Conservation (phyloP, 1,139 yeast species). For the Debaryomycetaceae sp. region DNA sequence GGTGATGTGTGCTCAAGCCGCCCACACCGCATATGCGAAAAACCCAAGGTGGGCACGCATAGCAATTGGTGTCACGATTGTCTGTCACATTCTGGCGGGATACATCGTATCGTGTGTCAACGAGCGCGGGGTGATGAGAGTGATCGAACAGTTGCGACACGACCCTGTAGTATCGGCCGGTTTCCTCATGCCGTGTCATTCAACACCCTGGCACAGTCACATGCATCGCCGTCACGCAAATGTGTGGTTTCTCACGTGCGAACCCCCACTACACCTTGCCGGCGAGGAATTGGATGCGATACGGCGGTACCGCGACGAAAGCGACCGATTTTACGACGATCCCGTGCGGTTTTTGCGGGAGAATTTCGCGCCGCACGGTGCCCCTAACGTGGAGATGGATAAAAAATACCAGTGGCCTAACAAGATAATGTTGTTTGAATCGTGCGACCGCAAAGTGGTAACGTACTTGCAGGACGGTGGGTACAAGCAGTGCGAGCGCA, state of each 20-base stretch:
- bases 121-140: conserved; percentile 77
- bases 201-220: conserved; percentile 91
- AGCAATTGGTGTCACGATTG: conserved; percentile 7
- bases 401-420: conserved; percentile 43
- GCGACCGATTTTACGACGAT: conserved; percentile 69
- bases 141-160: conserved; percentile 42
- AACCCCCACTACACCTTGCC: conserved; percentile 62
- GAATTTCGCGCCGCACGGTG: conserved; percentile 4
- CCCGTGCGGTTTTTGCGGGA: conserved; percentile 39
- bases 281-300: conserved; percentile 16
- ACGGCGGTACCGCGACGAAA: conserved; percentile 61
- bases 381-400: background rate
- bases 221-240: conserved; percentile 41
- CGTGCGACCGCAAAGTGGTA: conserved; percentile 36
- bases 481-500: conserved; percentile 39
- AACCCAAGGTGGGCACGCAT: background rate
- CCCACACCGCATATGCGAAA: conserved; percentile 1
- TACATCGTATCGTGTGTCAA: conserved; percentile 51
- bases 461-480: conserved; percentile 21
- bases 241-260: conserved; percentile 78
- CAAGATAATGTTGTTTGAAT: conserved; percentile 63
- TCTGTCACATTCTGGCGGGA: conserved; percentile 36
- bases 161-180: conserved; percentile 48
- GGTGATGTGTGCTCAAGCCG: conserved; percentile 8
- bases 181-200: conserved; percentile 89